Conservation (phyloP, 108 stramenopile genomes). For the Licmophora abbreviata region DNA sequence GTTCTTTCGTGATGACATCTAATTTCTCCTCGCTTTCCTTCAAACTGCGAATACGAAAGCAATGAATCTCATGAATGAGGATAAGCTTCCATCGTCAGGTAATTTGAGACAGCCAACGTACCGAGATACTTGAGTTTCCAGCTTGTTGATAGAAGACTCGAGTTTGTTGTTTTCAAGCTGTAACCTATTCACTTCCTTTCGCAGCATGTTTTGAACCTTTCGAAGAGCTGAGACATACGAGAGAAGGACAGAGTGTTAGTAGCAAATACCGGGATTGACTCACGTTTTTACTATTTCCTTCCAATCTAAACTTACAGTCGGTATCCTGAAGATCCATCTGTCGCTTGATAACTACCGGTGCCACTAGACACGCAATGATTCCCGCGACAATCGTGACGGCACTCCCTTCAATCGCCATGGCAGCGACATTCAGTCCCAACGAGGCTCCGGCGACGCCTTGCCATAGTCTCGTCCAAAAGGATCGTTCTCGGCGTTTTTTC, state of each 20-base stretch:
- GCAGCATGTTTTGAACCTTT: background rate
- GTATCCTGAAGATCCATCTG: background rate
- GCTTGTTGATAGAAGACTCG: background rate
- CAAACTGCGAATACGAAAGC: background rate
- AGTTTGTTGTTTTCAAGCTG: constrained; percentile 6
- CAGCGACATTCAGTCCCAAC: background rate
- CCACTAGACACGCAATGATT: background rate
- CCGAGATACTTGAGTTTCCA: background rate
- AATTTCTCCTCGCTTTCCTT: constrained; percentile 1
- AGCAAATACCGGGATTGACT: background rate
- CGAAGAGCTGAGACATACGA: constrained; percentile 1
- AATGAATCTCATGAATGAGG: no score
- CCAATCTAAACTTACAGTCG: constrained; percentile 1
- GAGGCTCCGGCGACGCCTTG: background rate
- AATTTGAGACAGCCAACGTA: background rate
- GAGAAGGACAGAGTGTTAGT: background rate
- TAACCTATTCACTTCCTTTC: constrained; percentile 7
- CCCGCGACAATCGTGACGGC: background rate
- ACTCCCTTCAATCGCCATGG: constrained; percentile 1
- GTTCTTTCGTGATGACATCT: background rate
- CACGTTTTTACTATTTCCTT: background rate
- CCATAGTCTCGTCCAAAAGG: constrained; percentile 5
- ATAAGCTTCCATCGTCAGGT: background rate
- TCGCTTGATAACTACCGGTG: background rate
- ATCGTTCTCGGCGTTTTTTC: background rate